A percentile compares a stretch with the other conserved stretches of the same genome.
phyloP scores from a whole-genome alignment of 2,329 filamentous ascomycete species.

The Pseudocercospora fuligena region DNA sequence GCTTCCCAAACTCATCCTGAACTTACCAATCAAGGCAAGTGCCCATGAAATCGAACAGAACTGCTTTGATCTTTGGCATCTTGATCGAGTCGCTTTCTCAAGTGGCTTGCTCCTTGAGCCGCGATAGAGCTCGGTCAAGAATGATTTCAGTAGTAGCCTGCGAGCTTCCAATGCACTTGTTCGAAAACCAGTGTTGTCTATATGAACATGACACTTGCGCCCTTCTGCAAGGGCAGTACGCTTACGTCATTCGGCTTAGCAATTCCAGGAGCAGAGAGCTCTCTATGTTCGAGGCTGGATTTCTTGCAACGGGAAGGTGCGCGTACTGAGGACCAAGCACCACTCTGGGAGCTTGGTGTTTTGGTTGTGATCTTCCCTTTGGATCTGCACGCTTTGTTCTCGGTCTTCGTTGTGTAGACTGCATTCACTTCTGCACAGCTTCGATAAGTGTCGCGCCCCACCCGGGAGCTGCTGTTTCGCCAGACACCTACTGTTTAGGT shows the following conservation, averaged over 20 bases:
- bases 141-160: background rate
- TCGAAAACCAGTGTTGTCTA: background rate
- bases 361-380: too few species aligned
- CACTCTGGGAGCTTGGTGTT: too few species aligned
- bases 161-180: background rate
- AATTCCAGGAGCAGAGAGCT: background rate
- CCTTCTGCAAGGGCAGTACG: conserved; percentile 3
- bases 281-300: background rate
- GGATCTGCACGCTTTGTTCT: too few species aligned
- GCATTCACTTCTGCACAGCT: too few species aligned
- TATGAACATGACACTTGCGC: background rate
- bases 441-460: too few species aligned
- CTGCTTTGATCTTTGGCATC: conserved; percentile 44
- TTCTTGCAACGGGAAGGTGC: background rate
- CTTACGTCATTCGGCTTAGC: conserved; percentile 6
- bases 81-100: background rate
- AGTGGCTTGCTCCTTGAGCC: background rate
- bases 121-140: background rate
- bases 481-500: too few species aligned
- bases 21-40: conserved; percentile 58
- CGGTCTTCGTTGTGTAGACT: too few species aligned
- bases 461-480: too few species aligned
- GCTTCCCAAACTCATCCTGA: background rate
- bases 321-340: too few species aligned
- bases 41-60: conserved; percentile 65